Percentiles rank a stretch among this genome's conserved stretches.
Conservation (phyloP, 140 eudicot species). For the Oenanthe javanica region DNA sequence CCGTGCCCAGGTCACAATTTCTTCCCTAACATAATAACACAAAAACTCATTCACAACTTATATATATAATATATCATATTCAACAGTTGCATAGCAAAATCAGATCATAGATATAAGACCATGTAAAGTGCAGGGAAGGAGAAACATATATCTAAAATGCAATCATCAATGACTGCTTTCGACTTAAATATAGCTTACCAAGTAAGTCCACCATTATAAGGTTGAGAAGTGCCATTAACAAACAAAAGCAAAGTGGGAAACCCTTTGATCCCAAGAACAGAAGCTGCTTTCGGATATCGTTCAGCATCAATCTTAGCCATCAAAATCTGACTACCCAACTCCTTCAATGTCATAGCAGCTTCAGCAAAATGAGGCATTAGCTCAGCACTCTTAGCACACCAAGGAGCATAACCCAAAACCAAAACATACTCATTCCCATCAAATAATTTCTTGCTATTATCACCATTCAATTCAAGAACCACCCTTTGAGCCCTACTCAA, state of each 20-base stretch:
- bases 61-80: not conserved
- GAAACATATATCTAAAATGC: too few relatives aligned
- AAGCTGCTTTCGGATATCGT: conserved; percentile 64
- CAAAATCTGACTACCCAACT: conserved; percentile 31
- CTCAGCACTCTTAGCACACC: conserved; percentile 89
- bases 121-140: too few relatives aligned
- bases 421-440: conserved; percentile 62
- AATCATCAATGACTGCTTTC: not conserved
- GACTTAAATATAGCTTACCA: conserved; percentile 34
- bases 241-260: conserved; percentile 78
- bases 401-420: conserved; percentile 85
- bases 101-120: not conserved
- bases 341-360: conserved; percentile 62
- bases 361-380: conserved; percentile 92
- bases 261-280: conserved; percentile 72
- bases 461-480: conserved; percentile 61
- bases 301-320: conserved; percentile 82
- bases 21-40: conserved; percentile 56
- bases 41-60: not conserved
- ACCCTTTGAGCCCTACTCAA: conserved; percentile 67
- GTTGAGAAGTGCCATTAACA: conserved; percentile 57
- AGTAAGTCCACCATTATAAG: conserved; percentile 80
- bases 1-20: conserved; percentile 78
- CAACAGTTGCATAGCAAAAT: not conserved
- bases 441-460: conserved; percentile 39